phyloP scores from a whole-genome alignment of 306 rosid genomes.

The Casuarina equisetifolia region DNA sequence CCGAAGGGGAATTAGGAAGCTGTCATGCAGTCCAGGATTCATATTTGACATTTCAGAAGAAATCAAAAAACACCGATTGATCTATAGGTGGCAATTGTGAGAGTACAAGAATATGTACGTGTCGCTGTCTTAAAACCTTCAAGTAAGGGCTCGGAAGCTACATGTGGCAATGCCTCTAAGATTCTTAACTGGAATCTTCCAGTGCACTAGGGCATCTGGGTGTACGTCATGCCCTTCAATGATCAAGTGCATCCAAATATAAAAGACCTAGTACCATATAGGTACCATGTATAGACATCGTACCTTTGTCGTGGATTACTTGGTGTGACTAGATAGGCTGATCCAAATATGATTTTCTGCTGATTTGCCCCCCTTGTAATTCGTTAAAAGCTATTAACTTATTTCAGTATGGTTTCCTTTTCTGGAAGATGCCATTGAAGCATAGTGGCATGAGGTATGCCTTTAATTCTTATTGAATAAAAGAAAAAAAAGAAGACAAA shows the following conservation, averaged over 20 bases:
- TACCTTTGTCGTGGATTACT: too few species aligned
- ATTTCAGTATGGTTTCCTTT: too few species aligned
- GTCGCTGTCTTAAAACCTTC: not conserved
- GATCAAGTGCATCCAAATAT: not conserved
- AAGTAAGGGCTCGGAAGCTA: not conserved
- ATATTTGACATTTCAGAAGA: not conserved
- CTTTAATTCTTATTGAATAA: too few species aligned
- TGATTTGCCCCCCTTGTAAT: too few species aligned
- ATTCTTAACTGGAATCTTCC: not conserved
- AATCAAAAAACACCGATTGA: not conserved
- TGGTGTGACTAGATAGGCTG: too few species aligned
- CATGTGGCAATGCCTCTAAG: not conserved
- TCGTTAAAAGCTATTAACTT: too few species aligned
- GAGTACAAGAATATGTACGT: not conserved
- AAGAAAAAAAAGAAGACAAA: too few species aligned
- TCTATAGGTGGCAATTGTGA: not conserved
- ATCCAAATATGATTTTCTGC: too few species aligned
- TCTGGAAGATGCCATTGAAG: too few species aligned
- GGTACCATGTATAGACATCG: not conserved
- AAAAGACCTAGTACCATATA: not conserved
- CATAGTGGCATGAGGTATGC: too few species aligned
- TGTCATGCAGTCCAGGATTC: not conserved
- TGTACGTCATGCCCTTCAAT: not conserved
- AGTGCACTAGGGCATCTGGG: not conserved
- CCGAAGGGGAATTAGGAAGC: not conserved